These are phyloP conservation scores for Physcomitrium patens DNA, from an alignment of 225 moss, liverwort and hornwort species.

Conservation along the genomic window DNA sequence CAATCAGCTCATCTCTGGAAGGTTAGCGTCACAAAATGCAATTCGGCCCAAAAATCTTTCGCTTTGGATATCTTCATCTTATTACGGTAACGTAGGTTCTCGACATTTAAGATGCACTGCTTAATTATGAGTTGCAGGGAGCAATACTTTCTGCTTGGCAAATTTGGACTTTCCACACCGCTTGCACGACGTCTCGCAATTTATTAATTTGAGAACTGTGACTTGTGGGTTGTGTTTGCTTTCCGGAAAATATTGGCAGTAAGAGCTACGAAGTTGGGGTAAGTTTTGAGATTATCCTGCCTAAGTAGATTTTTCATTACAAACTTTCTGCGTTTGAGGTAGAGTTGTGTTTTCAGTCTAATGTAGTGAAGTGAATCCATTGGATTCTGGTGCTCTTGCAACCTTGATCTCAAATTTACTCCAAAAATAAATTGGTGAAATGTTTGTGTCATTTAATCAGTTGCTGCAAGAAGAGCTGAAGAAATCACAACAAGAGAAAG, in stretches of 20 bases:
- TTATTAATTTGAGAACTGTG: conserved; percentile 31
- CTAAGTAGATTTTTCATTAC: background rate
- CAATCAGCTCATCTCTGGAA: conserved; percentile 54
- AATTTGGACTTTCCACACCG: background rate
- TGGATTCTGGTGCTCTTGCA: too few relatives aligned
- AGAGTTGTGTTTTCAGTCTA: too few relatives aligned
- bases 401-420: too few relatives aligned
- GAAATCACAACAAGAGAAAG: conserved; percentile 56
- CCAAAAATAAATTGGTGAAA: conserved; percentile 1
- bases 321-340: too few relatives aligned
- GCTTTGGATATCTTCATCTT: too few relatives aligned
- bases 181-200: background rate
- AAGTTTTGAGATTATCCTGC: conserved; percentile 20
- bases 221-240: conserved; percentile 30
- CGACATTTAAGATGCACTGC: too few relatives aligned
- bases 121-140: too few relatives aligned
- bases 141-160: too few relatives aligned
- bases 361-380: too few relatives aligned
- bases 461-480: conserved; percentile 58
- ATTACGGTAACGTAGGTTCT: too few relatives aligned
- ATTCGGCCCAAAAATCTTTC: too few relatives aligned
- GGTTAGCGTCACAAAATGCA: conserved; percentile 34
- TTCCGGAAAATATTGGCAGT: conserved; percentile 17
- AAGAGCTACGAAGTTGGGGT: conserved; percentile 57
- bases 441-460: conserved; percentile 31